Conservation (phyloP, 352 stramenopile species). For the Phytophthora vignae region DNA sequence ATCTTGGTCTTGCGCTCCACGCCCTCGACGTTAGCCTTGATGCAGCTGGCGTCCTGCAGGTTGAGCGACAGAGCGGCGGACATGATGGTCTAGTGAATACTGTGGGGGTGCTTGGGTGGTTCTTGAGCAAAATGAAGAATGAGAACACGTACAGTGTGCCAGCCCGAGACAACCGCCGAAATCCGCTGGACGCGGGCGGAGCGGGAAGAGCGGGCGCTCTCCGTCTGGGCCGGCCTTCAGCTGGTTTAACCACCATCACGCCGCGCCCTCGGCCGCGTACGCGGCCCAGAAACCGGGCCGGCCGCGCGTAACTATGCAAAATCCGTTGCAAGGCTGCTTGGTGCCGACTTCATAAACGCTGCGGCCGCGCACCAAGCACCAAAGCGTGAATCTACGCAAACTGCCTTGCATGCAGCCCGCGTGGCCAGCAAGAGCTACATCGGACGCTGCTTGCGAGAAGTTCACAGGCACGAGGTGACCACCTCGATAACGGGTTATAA, state of each 20-base stretch:
- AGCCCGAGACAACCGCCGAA: slow-evolving; percentile 8
- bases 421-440: no score
- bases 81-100: slow-evolving; percentile 84
- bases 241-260: slow-evolving; percentile 30
- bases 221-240: slow-evolving; percentile 22
- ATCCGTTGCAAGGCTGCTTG: slow-evolving; percentile 15
- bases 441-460: no score
- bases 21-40: slow-evolving; percentile 33
- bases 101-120: slow-evolving; percentile 38
- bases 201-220: slow-evolving; percentile 18
- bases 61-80: slow-evolving; percentile 22
- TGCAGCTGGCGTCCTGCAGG: slow-evolving; percentile 20
- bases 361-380: background rate
- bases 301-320: slow-evolving; percentile 35
- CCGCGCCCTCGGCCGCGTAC: background rate
- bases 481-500: background rate
- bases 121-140: slow-evolving; percentile 35
- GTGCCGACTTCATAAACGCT: slow-evolving; percentile 6
- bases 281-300: slow-evolving; percentile 2
- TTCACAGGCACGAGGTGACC: no score
- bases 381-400: slow-evolving; percentile 11
- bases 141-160: slow-evolving; percentile 9
- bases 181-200: slow-evolving; percentile 29
- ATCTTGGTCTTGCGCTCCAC: slow-evolving; percentile 81
- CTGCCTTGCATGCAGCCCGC: no score